These are phyloP conservation scores for Fraxinus velutina DNA, from an alignment of 305 asterid genomes.

Conservation along the genomic window DNA sequence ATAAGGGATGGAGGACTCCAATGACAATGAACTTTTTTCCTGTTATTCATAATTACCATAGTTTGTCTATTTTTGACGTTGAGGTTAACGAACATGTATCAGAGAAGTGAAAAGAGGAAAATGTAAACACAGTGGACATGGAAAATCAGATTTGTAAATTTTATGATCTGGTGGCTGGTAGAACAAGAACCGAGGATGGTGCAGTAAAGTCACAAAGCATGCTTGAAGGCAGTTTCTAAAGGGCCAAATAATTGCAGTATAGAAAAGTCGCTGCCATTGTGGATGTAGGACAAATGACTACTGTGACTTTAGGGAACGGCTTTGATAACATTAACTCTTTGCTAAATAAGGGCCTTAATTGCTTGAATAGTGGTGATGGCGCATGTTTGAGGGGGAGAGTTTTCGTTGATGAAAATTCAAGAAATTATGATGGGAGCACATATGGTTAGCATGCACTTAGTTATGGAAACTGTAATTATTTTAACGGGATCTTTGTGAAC, in stretches of 20 bases:
- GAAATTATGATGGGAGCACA: neutral
- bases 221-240: neutral
- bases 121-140: neutral
- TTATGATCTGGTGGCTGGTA: neutral
- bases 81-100: neutral
- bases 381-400: neutral
- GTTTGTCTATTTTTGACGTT: neutral
- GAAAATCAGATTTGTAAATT: neutral
- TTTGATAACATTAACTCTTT: neutral
- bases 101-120: neutral
- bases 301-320: neutral
- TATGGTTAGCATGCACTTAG: neutral
- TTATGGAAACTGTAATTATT: neutral
- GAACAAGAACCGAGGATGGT: neutral
- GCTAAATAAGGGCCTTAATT: neutral
- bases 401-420: neutral
- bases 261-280: neutral
- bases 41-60: neutral
- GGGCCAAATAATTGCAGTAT: neutral
- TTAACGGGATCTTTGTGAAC: neutral
- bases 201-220: neutral
- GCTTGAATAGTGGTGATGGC: neutral
- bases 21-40: neutral
- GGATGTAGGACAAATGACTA: neutral
- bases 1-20: neutral